Evolutionary conservation across 371 early-diverging fungal species (phyloP).

Genomic region (Zychaea mexicana): DNA sequence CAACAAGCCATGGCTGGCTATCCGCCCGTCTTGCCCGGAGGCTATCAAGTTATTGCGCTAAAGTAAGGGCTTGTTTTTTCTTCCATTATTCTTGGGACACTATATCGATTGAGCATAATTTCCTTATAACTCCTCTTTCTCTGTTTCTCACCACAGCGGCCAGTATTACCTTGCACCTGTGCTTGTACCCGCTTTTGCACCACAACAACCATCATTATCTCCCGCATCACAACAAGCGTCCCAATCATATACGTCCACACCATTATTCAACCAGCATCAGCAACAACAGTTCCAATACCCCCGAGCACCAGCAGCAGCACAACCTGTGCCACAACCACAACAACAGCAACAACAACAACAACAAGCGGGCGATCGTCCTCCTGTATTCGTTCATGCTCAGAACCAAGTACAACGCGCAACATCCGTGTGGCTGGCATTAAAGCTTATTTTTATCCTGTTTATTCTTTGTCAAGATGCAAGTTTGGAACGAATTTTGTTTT

Average conservation of each 20-base stretch:
- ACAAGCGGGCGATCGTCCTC: not conserved
- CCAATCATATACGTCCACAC: slow-evolving; percentile 4
- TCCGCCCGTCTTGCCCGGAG: slow-evolving; percentile 37
- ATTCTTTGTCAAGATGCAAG: slow-evolving; percentile 48
- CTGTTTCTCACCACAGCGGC: slow-evolving; percentile 21
- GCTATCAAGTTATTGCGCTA: slow-evolving; percentile 43
- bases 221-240: not conserved
- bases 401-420: slow-evolving; percentile 24
- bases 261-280: slow-evolving; percentile 3
- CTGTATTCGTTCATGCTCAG: slow-evolving; percentile 7
- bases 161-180: slow-evolving; percentile 47
- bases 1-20: slow-evolving; percentile 6
- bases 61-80: slow-evolving; percentile 27
- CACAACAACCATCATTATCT: not conserved
- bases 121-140: not conserved
- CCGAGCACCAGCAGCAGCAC: not conserved
- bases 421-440: slow-evolving; percentile 43
- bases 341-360: slow-evolving; percentile 3
- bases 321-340: not conserved
- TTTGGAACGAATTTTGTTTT: slow-evolving; percentile 38
- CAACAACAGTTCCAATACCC: slow-evolving; percentile 11
- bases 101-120: no score
- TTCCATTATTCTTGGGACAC: not conserved
- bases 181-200: slow-evolving; percentile 19
- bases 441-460: slow-evolving; percentile 37